phyloP scores from a whole-genome alignment of 2,329 filamentous ascomycete species.

The Ophiostoma tasmaniense region DNA sequence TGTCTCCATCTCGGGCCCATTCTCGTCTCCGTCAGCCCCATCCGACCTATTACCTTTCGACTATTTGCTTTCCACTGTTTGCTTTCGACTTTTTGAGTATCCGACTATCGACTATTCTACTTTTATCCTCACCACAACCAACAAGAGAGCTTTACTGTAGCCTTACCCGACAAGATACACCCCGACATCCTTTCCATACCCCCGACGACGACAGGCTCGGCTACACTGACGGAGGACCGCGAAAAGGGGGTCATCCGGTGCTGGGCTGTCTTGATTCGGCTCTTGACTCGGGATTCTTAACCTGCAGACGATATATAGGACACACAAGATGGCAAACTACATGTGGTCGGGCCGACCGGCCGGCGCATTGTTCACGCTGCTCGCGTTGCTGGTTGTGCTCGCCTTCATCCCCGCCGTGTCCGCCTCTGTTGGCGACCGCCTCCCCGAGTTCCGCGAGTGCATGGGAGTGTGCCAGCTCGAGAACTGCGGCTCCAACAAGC shows the following conservation, averaged over 20 bases:
- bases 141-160: not conserved
- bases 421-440: conserved; percentile 73
- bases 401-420: conserved; percentile 37
- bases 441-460: conserved; percentile 83
- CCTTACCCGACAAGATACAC: not conserved
- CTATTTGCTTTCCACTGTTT: too few relatives aligned
- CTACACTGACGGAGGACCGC: not conserved
- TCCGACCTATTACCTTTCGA: not conserved
- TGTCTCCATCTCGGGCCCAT: not conserved
- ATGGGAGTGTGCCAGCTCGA: conserved; percentile 70
- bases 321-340: not conserved
- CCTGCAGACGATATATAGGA: too few relatives aligned
- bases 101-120: not conserved
- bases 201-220: not conserved
- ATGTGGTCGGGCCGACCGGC: conserved; percentile 3
- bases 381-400: conserved; percentile 13
- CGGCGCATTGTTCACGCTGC: conserved; percentile 9
- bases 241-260: not conserved
- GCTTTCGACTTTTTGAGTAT: not conserved
- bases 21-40: not conserved
- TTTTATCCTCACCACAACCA: not conserved
- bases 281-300: not conserved
- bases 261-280: not conserved
- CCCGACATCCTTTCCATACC: not conserved
- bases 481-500: conserved; percentile 62